phyloP scores from a whole-genome alignment of 306 rosid genomes.

The Cucumis sativus region DNA sequence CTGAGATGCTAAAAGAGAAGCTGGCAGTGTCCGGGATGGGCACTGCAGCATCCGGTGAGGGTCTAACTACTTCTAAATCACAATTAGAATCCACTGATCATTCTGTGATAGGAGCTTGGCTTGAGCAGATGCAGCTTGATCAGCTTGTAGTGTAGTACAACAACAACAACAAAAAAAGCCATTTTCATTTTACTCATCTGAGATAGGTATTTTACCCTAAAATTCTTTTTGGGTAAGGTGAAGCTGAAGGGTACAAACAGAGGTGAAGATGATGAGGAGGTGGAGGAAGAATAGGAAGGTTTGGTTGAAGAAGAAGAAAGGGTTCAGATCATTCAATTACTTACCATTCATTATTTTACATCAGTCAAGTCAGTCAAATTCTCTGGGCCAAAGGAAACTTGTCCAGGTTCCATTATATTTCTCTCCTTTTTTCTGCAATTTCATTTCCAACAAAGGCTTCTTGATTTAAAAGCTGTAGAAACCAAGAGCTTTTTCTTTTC shows the following conservation, averaged over 20 bases:
- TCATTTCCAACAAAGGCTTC: slow-evolving; percentile 7
- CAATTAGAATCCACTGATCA: slow-evolving; percentile 56
- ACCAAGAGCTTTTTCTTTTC: slow-evolving; percentile 1
- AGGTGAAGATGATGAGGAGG: neutral
- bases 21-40: slow-evolving; percentile 27
- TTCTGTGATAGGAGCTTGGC: slow-evolving; percentile 79
- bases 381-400: slow-evolving; percentile 5
- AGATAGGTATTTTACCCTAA: slow-evolving; percentile 22
- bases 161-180: neutral
- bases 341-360: slow-evolving; percentile 11
- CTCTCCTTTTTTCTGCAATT: slow-evolving; percentile 3
- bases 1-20: slow-evolving; percentile 55
- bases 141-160: slow-evolving; percentile 48
- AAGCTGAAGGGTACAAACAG: neutral
- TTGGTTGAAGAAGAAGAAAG: neutral
- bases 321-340: slow-evolving; percentile 9
- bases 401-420: slow-evolving; percentile 9
- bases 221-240: slow-evolving; percentile 13
- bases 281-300: neutral
- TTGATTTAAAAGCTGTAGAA: slow-evolving; percentile 2
- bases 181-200: slow-evolving; percentile 25
- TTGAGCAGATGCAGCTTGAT: slow-evolving; percentile 92
- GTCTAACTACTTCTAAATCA: slow-evolving; percentile 37
- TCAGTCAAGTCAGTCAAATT: neutral
- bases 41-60: slow-evolving; percentile 40